phyloP scores from a whole-genome alignment of 2,329 filamentous ascomycete species.

The Eurotiales sp. region DNA sequence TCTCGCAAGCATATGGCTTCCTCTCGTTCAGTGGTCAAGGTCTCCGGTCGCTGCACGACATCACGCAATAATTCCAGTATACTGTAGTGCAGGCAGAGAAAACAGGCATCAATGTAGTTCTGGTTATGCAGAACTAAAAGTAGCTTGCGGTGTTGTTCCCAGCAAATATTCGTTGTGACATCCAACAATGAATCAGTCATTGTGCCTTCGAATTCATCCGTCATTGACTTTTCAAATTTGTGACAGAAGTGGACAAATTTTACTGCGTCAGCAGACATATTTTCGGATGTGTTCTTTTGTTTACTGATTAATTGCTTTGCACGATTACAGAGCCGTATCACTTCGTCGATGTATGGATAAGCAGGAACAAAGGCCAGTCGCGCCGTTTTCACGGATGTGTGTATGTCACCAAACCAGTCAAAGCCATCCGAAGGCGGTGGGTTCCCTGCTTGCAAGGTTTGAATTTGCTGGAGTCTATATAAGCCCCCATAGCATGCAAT shows the following conservation, averaged over 20 bases:
- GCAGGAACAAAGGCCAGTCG: neutral
- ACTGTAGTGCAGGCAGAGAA: neutral
- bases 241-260: neutral
- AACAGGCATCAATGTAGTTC: constrained; percentile 4
- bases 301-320: too few relatives aligned
- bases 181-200: neutral
- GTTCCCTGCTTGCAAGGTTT: neutral
- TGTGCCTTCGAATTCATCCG: neutral
- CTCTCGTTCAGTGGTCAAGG: neutral
- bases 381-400: neutral
- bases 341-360: neutral
- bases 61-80: neutral
- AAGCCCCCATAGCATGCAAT: too few relatives aligned
- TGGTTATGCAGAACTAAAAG: neutral
- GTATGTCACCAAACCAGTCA: neutral
- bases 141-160: neutral
- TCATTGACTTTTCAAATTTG: neutral
- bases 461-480: constrained; percentile 1
- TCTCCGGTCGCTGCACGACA: neutral
- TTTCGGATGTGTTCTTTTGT: too few relatives aligned
- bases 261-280: neutral
- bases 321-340: neutral
- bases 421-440: neutral
- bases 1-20: neutral
- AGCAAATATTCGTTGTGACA: neutral